These are phyloP conservation scores for Salvia splendens DNA, from an alignment of 257 asterid species.

Conservation along the genomic window DNA sequence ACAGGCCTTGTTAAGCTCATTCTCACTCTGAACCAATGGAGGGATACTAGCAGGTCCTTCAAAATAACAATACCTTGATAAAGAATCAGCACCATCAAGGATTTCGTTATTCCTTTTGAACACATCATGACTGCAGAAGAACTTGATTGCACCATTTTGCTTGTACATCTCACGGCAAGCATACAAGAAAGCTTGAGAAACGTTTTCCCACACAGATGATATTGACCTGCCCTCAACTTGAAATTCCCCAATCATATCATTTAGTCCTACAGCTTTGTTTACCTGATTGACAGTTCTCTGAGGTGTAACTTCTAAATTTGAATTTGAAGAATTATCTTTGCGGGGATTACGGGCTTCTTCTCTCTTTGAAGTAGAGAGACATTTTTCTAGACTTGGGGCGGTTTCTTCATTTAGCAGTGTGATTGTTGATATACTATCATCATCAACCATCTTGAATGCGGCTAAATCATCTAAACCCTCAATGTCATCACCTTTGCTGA, in stretches of 20 bases:
- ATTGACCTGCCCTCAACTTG: constrained; percentile 68
- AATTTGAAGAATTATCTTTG: constrained; percentile 41
- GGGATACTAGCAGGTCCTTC: constrained; percentile 48
- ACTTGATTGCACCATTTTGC: constrained; percentile 59
- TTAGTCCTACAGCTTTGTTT: constrained; percentile 38
- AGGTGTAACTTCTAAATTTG: constrained; percentile 39
- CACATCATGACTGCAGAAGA: constrained; percentile 67
- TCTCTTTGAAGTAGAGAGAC: constrained; percentile 40
- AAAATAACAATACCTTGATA: constrained; percentile 61
- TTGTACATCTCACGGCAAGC: constrained; percentile 55
- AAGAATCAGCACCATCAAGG: constrained; percentile 42
- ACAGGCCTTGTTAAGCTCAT: constrained; percentile 52
- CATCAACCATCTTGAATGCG: constrained; percentile 51
- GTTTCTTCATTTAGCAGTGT: constrained; percentile 64
- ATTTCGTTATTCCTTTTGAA: constrained; percentile 37
- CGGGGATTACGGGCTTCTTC: constrained; percentile 37
- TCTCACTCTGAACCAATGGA: constrained; percentile 47
- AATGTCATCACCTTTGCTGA: constrained; percentile 43
- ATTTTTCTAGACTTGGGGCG: constrained; percentile 63
- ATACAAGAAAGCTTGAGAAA: constrained; percentile 46
- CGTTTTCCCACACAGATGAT: constrained; percentile 79
- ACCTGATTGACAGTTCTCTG: constrained; percentile 36
- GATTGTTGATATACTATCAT: constrained; percentile 64
- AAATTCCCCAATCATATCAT: constrained; percentile 68
- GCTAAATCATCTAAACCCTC: constrained; percentile 42